Base-by-base conservation (phyloP, 2,329 filamentous ascomycete genomes). In the Alternaria ventricosa region DNA sequence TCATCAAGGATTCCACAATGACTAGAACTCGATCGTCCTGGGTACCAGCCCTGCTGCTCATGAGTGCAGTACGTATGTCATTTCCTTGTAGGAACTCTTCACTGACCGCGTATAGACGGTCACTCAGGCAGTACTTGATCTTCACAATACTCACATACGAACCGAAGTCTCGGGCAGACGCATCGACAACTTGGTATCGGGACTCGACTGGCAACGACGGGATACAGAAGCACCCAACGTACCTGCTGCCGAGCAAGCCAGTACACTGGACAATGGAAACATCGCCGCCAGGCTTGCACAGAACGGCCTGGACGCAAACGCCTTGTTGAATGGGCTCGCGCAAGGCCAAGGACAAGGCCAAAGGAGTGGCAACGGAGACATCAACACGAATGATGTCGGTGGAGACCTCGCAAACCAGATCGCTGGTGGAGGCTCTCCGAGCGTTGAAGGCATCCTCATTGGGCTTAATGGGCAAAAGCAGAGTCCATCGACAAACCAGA, bases 11-110 rank as follows among this genome's bases (percentile, higher is more conserved):
- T 57, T 28, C 45, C 65, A 72, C 41, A 15, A 80, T 80, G 78
- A 74, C 72, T 66, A 76, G 68, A 55, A 72, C 74, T 64, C 71
- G 63, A 44, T 67, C 66, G 22, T 67, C 67, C 8, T 69, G 71
- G 69, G 68, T 68, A 53, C 62, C 72, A 20, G 69, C 71, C 59
- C 66, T 78, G 18, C 55, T 79, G 44, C 67, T 78, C 41, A 69
- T 77, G 47, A 65, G 73, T 46, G 69, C 72, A 68, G 77, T 78
- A 73, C 60, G 75, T 73, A 28, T 36, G 30, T 22, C 36, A 27
- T 36, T 11, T 22, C 9, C 13, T 18, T 44, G 10, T 33, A 54
- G 4, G 5, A 12, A 44, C 27, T 18, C 28, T 47, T 51, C 57
- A 61, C 71, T 78, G 63, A 79, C 57, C 15, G 44, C 12, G 18